Conservation (phyloP, 2,329 filamentous ascomycete species). For the Nemania sp. region DNA sequence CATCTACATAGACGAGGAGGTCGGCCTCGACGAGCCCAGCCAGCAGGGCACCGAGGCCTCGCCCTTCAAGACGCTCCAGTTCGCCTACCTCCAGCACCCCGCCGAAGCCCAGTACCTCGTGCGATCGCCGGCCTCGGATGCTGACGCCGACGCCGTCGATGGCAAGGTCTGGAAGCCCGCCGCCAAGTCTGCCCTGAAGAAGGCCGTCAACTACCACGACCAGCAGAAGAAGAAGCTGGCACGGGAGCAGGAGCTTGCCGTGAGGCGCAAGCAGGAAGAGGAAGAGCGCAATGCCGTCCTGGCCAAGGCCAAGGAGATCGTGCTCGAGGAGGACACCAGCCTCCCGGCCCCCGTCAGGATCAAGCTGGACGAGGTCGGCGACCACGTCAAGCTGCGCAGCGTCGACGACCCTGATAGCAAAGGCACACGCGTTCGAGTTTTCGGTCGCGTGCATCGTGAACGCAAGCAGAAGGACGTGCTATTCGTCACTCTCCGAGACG, state of each 20-base stretch:
- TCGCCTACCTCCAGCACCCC: slow-evolving; percentile 25
- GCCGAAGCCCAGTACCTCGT: slow-evolving; percentile 26
- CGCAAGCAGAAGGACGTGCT: slow-evolving; percentile 24
- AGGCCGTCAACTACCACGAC: slow-evolving; percentile 23
- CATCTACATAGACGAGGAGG: slow-evolving; percentile 27
- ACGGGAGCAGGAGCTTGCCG: slow-evolving; percentile 24
- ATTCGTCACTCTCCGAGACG: slow-evolving; percentile 26
- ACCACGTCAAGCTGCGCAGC: slow-evolving; percentile 20
- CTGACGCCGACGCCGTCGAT: slow-evolving; percentile 11
- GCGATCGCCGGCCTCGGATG: slow-evolving; percentile 6
- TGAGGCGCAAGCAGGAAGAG: slow-evolving; percentile 20
- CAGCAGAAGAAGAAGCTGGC: slow-evolving; percentile 25
- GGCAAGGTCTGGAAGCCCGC: slow-evolving; percentile 22
- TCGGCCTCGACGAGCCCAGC: slow-evolving; percentile 22
- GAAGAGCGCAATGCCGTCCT: slow-evolving; percentile 23
- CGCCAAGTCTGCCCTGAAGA: slow-evolving; percentile 22
- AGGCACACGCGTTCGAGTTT: slow-evolving; percentile 22
- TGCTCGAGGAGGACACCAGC: slow-evolving; percentile 19
- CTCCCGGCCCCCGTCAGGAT: slow-evolving; percentile 21
- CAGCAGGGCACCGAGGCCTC: slow-evolving; percentile 20
- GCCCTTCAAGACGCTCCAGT: slow-evolving; percentile 28
- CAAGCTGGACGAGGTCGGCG: slow-evolving; percentile 22
- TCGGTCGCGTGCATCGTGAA: slow-evolving; percentile 24
- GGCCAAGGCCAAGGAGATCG: slow-evolving; percentile 25
- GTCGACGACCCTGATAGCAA: slow-evolving; percentile 10